Percentiles rank a stretch among this genome's conserved stretches.
These are phyloP conservation scores for Isabelozyma heimii DNA, from an alignment of 805 yeast species.

Conservation along the genomic window DNA sequence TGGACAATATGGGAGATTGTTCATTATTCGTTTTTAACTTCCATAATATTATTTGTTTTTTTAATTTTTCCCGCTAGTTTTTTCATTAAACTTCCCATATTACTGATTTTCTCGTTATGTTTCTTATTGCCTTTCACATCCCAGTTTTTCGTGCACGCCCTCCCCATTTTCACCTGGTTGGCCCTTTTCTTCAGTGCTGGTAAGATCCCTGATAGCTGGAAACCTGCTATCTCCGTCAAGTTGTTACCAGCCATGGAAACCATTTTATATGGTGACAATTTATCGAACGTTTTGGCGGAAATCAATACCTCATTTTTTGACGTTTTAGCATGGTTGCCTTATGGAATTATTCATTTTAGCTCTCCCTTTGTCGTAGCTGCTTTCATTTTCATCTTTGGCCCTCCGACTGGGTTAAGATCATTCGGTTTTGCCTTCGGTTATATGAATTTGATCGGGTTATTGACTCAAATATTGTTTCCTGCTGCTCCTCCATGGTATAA, in stretches of 20 bases:
- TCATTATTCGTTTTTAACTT: constrained; percentile 49
- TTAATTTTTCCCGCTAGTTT: constrained; percentile 55
- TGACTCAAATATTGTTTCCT: constrained; percentile 79
- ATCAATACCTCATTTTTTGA: constrained; percentile 65
- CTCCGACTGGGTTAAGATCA: constrained; percentile 80
- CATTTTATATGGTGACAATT: constrained; percentile 85
- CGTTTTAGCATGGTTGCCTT: constrained; percentile 92
- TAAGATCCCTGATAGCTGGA: constrained; percentile 66
- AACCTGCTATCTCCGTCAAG: constrained; percentile 88
- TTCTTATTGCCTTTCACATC: constrained; percentile 69
- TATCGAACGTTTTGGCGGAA: constrained; percentile 79
- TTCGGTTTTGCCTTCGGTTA: constrained; percentile 94
- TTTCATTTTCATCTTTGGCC: constrained; percentile 79
- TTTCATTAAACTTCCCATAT: constrained; percentile 37
- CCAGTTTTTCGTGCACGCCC: constrained; percentile 79
- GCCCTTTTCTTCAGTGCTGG: constrained; percentile 76
- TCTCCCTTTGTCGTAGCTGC: constrained; percentile 85
- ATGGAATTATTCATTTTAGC: constrained; percentile 88
- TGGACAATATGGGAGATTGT: constrained; percentile 48
- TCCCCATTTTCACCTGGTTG: constrained; percentile 86
- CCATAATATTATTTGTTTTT: constrained; percentile 58
- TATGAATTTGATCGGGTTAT: constrained; percentile 85
- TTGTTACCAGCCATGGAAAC: constrained; percentile 91
- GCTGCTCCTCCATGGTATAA: constrained; percentile 99
- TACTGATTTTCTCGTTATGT: constrained; percentile 43